A percentile compares a stretch with the other conserved stretches of the same genome.
Evolutionary conservation across 306 rosid genomes (phyloP).

Genomic region (Acacia confusa): DNA sequence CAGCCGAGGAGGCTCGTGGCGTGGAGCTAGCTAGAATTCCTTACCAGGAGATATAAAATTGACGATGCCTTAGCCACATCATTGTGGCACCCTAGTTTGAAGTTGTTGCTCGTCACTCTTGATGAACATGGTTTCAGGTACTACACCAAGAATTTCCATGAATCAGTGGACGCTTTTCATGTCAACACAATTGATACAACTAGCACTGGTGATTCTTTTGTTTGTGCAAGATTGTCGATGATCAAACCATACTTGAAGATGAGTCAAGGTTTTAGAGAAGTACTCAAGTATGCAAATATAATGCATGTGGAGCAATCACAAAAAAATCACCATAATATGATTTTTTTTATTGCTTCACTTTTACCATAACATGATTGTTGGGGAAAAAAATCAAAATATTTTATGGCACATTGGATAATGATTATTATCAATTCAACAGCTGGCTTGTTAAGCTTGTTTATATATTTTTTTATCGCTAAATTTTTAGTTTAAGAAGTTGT

Average conservation of each 20-base stretch:
- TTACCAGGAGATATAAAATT: constrained; percentile 63
- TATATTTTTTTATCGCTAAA: too few relatives aligned
- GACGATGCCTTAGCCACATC: constrained; percentile 79
- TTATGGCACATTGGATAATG: too few relatives aligned
- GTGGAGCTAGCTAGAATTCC: too few relatives aligned
- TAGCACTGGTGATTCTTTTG: constrained; percentile 90
- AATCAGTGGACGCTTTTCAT: constrained; percentile 68
- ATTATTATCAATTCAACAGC: too few relatives aligned
- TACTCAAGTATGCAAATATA: constrained; percentile 70
- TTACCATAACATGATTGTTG: too few relatives aligned
- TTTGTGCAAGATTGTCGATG: constrained; percentile 79
- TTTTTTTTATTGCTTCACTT: too few relatives aligned
- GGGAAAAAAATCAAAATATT: too few relatives aligned
- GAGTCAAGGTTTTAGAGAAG: constrained; percentile 61
- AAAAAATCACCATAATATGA: too few relatives aligned
- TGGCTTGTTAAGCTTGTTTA: too few relatives aligned
- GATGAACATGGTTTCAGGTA: constrained; percentile 88
- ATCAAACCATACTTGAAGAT: constrained; percentile 78
- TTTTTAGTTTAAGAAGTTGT: too few relatives aligned
- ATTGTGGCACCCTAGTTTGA: constrained; percentile 74
- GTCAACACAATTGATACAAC: constrained; percentile 83
- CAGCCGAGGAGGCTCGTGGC: too few relatives aligned
- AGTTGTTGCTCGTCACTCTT: constrained; percentile 88
- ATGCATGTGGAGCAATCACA: constrained; percentile 94
- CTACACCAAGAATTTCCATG: constrained; percentile 85